A percentile compares a stretch with the other conserved stretches of the same genome.
These are phyloP conservation scores for Aspergillus kassunensis DNA, from an alignment of 495 filamentous ascomycete genomes.

Conservation along the genomic window DNA sequence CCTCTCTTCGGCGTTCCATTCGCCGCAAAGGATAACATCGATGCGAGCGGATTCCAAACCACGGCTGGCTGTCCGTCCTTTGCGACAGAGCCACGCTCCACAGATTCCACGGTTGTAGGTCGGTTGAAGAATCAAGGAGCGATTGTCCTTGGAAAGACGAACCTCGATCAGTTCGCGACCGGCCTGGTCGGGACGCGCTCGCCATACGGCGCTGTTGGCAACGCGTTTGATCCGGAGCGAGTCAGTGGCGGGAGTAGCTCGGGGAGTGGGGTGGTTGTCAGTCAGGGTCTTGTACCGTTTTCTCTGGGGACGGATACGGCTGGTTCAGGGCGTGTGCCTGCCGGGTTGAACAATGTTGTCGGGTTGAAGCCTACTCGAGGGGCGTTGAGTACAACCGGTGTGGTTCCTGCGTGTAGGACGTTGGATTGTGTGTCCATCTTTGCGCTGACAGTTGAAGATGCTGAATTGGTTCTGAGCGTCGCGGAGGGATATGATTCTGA, in stretches of 20 bases:
- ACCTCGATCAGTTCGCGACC: constrained; percentile 66
- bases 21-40: constrained; percentile 61
- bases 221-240: constrained; percentile 3
- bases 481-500: constrained; percentile 48
- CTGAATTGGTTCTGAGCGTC: constrained; percentile 51
- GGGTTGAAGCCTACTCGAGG: constrained; percentile 67
- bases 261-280: constrained; percentile 13
- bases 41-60: constrained; percentile 52
- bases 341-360: constrained; percentile 60
- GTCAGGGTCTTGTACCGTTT: constrained; percentile 54
- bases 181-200: constrained; percentile 59
- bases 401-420: constrained; percentile 46
- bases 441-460: constrained; percentile 48
- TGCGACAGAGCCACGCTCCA: constrained; percentile 42
- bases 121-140: constrained; percentile 44
- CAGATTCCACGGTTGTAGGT: constrained; percentile 20
- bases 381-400: constrained; percentile 53
- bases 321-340: constrained; percentile 60
- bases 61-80: constrained; percentile 57
- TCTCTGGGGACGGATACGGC: constrained; percentile 63
- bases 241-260: constrained; percentile 18
- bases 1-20: constrained; percentile 63
- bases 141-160: constrained; percentile 62
- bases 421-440: constrained; percentile 59
- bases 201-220: constrained; percentile 48